These are phyloP conservation scores for Scheffersomyces stipitis DNA, from an alignment of 805 yeast genomes.

Conservation along the genomic window DNA sequence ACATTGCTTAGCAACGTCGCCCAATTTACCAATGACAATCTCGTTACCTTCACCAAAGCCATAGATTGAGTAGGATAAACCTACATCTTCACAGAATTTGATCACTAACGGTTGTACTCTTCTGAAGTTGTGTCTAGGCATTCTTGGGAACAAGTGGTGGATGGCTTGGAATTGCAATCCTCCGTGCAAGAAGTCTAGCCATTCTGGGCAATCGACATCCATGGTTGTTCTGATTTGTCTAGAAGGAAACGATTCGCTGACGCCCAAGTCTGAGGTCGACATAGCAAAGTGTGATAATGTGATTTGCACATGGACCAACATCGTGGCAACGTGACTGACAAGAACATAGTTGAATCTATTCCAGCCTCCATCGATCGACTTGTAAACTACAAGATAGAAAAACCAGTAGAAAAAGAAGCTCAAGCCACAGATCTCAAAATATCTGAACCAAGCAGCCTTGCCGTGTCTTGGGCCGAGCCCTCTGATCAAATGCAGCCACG, in stretches of 20 bases:
- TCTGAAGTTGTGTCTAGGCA: constrained; percentile 86
- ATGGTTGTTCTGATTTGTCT: constrained; percentile 87
- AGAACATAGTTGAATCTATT: constrained; percentile 59
- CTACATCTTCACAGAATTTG: constrained; percentile 73
- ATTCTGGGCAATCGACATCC: constrained; percentile 93
- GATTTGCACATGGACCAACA: constrained; percentile 93
- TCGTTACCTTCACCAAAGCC: constrained; percentile 80
- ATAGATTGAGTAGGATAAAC: constrained; percentile 77
- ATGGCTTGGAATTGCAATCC: constrained; percentile 91
- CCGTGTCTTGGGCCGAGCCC: constrained; percentile 83
- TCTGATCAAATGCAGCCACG: constrained; percentile 73
- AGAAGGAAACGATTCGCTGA: constrained; percentile 73
- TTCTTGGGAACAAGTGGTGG: constrained; percentile 85
- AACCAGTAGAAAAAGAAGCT: constrained; percentile 77
- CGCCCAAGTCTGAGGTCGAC: constrained; percentile 87
- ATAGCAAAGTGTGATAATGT: constrained; percentile 89
- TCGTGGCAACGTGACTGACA: constrained; percentile 76
- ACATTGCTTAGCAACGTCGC: constrained; percentile 79
- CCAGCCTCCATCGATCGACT: constrained; percentile 51
- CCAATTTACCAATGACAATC: constrained; percentile 65
- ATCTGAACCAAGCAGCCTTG: constrained; percentile 83
- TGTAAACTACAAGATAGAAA: constrained; percentile 60
- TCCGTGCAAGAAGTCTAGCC: constrained; percentile 90
- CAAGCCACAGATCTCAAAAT: constrained; percentile 71
- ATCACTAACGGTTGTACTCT: constrained; percentile 69